A percentile compares a stretch with the other conserved stretches of the same genome.
These are phyloP conservation scores for Coccomyxa subellipsoidea DNA, from an alignment of 163 green algal genomes.

Conservation along the genomic window DNA sequence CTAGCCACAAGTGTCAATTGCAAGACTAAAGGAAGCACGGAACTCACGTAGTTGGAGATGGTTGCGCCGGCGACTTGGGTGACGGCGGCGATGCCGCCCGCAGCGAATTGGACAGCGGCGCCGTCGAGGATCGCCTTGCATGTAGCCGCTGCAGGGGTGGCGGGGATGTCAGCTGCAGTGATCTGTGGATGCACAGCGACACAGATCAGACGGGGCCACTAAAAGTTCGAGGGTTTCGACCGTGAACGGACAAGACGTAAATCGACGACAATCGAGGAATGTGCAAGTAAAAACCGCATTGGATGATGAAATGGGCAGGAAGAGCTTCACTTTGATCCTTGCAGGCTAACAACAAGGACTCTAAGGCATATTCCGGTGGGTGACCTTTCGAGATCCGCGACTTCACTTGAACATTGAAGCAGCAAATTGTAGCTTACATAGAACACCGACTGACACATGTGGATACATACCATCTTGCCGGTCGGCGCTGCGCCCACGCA, in stretches of 20 bases:
- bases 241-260: neutral
- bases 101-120: neutral
- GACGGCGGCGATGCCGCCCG: neutral
- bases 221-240: neutral
- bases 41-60: neutral
- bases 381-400: neutral
- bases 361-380: neutral
- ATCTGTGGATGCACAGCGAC: neutral
- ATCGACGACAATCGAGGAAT: neutral
- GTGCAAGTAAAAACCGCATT: too few relatives aligned
- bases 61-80: neutral
- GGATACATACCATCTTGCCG: neutral
- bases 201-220: neutral
- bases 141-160: neutral
- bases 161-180: slow-evolving; percentile 1
- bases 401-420: neutral
- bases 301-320: too few relatives aligned
- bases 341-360: neutral
- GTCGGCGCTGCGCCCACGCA: neutral
- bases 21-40: neutral
- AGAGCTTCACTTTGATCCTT: too few relatives aligned
- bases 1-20: too few relatives aligned
- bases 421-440: neutral
- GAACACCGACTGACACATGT: neutral
- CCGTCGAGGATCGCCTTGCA: neutral